A percentile compares a stretch with the other conserved stretches of the same genome.
Conservation (phyloP, 768 basidiomycete genomes). For the Boletales sp. region DNA sequence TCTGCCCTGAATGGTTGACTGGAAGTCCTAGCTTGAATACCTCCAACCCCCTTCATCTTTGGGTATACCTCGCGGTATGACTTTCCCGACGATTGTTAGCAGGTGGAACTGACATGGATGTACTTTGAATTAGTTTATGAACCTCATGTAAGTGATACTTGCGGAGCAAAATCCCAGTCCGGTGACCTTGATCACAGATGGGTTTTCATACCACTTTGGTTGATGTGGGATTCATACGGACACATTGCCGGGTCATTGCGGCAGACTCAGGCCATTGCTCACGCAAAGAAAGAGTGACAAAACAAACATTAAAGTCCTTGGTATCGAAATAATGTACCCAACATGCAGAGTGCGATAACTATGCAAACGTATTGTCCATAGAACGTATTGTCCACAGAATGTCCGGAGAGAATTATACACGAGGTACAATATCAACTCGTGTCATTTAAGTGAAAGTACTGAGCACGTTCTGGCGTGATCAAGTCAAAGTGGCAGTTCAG, state of each 20-base stretch:
- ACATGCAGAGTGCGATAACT: too few relatives aligned
- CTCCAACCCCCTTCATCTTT: conserved; percentile 66
- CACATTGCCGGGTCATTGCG: conserved; percentile 65
- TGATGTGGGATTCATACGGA: conserved; percentile 76
- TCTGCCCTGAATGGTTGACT: conserved; percentile 82
- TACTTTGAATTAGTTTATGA: conserved; percentile 63
- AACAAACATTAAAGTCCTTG: neutral
- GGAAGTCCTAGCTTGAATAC: conserved; percentile 71
- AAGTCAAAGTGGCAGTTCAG: too few relatives aligned
- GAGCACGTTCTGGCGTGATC: too few relatives aligned
- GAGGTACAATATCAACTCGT: neutral
- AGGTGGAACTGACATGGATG: neutral
- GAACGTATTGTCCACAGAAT: conserved; percentile 12
- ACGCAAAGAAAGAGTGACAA: conserved; percentile 32
- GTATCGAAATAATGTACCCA: neutral
- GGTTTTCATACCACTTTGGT: conserved; percentile 71
- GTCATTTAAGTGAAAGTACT: neutral
- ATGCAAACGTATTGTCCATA: conserved; percentile 10
- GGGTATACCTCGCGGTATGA: conserved; percentile 79
- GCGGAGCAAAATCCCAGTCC: neutral
- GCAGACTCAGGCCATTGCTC: conserved; percentile 26
- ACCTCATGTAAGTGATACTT: conserved; percentile 54
- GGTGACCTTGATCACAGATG: conserved; percentile 45
- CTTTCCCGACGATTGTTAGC: neutral
- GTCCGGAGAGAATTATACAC: conserved; percentile 8